These are phyloP conservation scores for Ceratocystis ficicola DNA, from an alignment of 2,329 filamentous ascomycete species.

Conservation along the genomic window DNA sequence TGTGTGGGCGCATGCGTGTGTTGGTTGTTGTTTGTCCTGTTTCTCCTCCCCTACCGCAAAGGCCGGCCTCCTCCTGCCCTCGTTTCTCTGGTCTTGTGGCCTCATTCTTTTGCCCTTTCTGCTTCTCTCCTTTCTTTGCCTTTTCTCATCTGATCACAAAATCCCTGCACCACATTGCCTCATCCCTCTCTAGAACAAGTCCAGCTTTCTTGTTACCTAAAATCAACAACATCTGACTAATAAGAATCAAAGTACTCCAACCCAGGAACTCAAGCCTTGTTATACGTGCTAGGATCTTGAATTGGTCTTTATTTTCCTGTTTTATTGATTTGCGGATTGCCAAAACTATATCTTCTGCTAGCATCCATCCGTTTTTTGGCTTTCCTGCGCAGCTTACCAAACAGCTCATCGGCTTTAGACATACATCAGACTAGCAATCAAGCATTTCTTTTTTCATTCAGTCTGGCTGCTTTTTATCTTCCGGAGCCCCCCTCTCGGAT, in stretches of 20 bases:
- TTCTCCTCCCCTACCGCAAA: background rate
- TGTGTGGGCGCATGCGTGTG: background rate
- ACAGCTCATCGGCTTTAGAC: background rate
- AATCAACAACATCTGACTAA: conserved; percentile 26
- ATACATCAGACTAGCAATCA: background rate
- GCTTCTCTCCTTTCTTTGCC: background rate
- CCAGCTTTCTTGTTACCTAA: conserved; percentile 26
- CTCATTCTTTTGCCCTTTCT: conserved; percentile 3
- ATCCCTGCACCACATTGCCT: conserved; percentile 18
- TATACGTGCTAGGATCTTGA: conserved; percentile 3
- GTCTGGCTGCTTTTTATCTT: background rate
- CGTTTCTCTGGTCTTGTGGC: conserved; percentile 14
- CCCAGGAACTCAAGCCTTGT: conserved; percentile 9
- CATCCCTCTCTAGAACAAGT: conserved; percentile 19
- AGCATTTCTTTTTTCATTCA: background rate
- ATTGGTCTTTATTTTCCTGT: conserved; percentile 6
- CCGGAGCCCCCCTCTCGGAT: background rate
- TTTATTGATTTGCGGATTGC: background rate
- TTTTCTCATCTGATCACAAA: conserved; percentile 15
- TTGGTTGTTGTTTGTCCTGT: background rate
- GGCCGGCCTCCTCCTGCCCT: background rate
- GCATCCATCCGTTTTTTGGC: background rate
- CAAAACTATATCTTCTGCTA: background rate
- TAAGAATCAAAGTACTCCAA: conserved; percentile 24
- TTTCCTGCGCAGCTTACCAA: conserved; percentile 2